Evolutionary conservation across 1,284 basidiomycete genomes (phyloP).

Genomic region (Anthracocystis panici-leucophaei): DNA sequence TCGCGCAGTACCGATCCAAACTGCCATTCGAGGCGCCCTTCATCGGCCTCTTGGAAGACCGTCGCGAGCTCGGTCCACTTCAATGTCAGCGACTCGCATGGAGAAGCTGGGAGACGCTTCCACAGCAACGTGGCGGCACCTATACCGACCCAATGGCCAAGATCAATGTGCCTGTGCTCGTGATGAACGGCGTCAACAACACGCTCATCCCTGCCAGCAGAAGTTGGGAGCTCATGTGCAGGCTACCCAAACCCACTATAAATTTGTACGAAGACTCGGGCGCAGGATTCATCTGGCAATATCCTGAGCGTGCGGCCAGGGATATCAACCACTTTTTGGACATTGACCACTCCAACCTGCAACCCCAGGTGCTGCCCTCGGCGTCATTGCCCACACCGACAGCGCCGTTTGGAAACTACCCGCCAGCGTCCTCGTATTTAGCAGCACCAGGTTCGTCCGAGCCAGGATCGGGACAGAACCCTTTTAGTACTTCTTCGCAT

Average conservation of each 20-base stretch:
- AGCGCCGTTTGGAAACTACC: neutral
- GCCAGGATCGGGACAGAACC: neutral
- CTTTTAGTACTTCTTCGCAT: slow-evolving; percentile 15
- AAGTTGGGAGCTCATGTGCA: slow-evolving; percentile 47
- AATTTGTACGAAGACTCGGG: slow-evolving; percentile 39
- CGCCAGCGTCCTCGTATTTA: neutral
- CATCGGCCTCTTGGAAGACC: slow-evolving; percentile 41
- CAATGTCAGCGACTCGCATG: slow-evolving; percentile 39
- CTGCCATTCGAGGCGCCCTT: slow-evolving; percentile 32
- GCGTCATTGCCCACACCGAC: slow-evolving; percentile 27
- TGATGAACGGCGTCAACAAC: slow-evolving; percentile 45
- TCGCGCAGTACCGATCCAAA: slow-evolving; percentile 39
- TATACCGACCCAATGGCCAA: slow-evolving; percentile 40
- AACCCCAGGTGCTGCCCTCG: slow-evolving; percentile 36
- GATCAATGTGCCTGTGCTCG: slow-evolving; percentile 41
- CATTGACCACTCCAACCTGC: slow-evolving; percentile 30
- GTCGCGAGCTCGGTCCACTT: slow-evolving; percentile 35
- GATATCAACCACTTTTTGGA: slow-evolving; percentile 47
- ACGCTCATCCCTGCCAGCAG: slow-evolving; percentile 41
- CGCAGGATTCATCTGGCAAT: slow-evolving; percentile 43
- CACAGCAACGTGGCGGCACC: slow-evolving; percentile 26
- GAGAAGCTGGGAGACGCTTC: slow-evolving; percentile 43
- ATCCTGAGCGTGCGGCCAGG: slow-evolving; percentile 35
- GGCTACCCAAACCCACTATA: slow-evolving; percentile 30
- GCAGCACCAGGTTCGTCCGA: neutral